A percentile compares a stretch with the other conserved stretches of the same genome.
Conservation (phyloP, 2,329 filamentous ascomycete genomes). For the Drechslera avenae region DNA sequence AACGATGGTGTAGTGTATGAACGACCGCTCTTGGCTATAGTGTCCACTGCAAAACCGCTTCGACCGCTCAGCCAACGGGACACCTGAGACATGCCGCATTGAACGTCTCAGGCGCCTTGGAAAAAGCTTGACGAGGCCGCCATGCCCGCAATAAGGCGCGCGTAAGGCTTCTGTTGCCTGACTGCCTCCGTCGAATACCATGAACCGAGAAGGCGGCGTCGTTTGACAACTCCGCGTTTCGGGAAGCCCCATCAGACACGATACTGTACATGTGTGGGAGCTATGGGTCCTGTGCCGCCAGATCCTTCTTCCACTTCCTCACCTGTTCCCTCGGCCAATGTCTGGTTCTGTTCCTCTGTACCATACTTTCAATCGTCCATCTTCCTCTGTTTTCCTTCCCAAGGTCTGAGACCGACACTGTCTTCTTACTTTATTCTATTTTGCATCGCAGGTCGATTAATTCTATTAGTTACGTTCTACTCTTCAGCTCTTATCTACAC, state of each 20-base stretch:
- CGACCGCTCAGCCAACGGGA: conserved; percentile 29
- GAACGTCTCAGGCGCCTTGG: conserved; percentile 34
- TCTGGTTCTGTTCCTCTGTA: not conserved
- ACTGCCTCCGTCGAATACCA: conserved; percentile 4
- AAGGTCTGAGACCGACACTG: too few relatives aligned
- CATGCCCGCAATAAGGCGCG: conserved; percentile 12
- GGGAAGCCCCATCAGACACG: conserved; percentile 1
- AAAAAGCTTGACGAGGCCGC: conserved; percentile 30
- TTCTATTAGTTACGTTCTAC: not conserved
- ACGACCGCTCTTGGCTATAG: conserved; percentile 34
- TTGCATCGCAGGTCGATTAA: conserved; percentile 30
- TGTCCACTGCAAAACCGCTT: conserved; percentile 32
- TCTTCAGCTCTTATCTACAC: not conserved
- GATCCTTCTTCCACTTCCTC: not conserved
- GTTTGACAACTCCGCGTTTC: conserved; percentile 17
- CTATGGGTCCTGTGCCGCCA: not conserved
- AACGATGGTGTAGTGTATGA: conserved; percentile 42
- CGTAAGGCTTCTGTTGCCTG: conserved; percentile 32
- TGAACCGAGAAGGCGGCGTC: not conserved
- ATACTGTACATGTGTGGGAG: not conserved
- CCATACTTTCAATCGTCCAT: not conserved
- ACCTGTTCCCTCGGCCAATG: conserved; percentile 1
- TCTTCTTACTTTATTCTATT: not conserved
- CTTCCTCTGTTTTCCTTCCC: too few relatives aligned
- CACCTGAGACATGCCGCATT: conserved; percentile 17